phyloP scores from a whole-genome alignment of 2,329 filamentous ascomycete species.

The Aspergillus texensis region DNA sequence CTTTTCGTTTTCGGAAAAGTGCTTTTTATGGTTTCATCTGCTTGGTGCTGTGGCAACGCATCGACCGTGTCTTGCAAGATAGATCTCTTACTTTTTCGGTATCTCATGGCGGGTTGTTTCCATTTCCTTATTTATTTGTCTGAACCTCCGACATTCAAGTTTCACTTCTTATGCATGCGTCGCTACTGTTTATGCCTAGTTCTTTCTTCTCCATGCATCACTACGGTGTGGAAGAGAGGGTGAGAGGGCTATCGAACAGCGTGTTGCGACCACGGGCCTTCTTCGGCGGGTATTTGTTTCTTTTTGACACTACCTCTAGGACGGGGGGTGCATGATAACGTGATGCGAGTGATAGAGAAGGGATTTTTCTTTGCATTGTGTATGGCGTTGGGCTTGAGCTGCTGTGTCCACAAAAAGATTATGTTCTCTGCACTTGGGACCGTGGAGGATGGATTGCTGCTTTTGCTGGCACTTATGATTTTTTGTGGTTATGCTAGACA shows the following conservation, averaged over 20 bases:
- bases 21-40: conserved; percentile 42
- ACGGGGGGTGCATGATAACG: conserved; percentile 23
- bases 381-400: conserved; percentile 47
- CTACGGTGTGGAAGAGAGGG: conserved; percentile 15
- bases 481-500: conserved; percentile 32
- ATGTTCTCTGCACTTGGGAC: conserved; percentile 37
- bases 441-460: conserved; percentile 38
- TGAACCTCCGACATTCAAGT: conserved; percentile 26
- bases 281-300: conserved; percentile 27
- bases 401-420: conserved; percentile 30
- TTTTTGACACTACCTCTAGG: conserved; percentile 21
- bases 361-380: conserved; percentile 44
- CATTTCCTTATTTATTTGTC: conserved; percentile 19
- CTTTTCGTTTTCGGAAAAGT: conserved; percentile 43
- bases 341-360: conserved; percentile 32
- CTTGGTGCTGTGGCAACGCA: conserved; percentile 43
- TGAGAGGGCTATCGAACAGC: neutral
- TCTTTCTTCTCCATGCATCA: conserved; percentile 28
- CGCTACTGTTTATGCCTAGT: conserved; percentile 19
- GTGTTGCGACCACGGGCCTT: conserved; percentile 23
- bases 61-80: conserved; percentile 44
- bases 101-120: conserved; percentile 41
- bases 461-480: conserved; percentile 33
- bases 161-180: conserved; percentile 19
- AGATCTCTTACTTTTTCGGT: conserved; percentile 45